Evolutionary conservation across 1,284 basidiomycete genomes (phyloP).

Genomic region (Heterobasidion parviporum): DNA sequence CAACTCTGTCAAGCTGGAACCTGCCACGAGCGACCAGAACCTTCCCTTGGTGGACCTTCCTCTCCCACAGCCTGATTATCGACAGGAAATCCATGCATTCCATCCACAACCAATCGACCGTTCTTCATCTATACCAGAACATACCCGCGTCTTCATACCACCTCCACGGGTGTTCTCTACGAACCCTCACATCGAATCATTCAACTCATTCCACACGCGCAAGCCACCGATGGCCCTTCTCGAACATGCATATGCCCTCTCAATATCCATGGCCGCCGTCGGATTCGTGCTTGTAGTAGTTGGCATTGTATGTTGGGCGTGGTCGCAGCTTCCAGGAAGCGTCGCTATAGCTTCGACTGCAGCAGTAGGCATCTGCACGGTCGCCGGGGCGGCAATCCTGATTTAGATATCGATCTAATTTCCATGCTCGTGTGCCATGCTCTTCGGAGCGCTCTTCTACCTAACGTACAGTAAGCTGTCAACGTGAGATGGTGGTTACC

Average conservation of each 20-base stretch:
- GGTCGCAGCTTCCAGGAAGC: conserved; percentile 34
- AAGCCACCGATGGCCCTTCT: conserved; percentile 36
- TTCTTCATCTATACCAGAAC: neutral
- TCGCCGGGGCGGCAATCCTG: neutral
- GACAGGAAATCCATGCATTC: neutral
- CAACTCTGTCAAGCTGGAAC: neutral
- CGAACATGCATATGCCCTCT: conserved; percentile 38
- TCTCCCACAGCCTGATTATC: no score
- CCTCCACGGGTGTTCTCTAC: conserved; percentile 18
- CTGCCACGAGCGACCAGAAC: neutral
- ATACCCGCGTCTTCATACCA: neutral
- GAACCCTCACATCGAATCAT: conserved; percentile 31
- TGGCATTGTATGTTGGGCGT: conserved; percentile 43
- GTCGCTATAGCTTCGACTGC: conserved; percentile 34
- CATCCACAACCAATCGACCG: neutral
- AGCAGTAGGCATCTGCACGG: conserved; percentile 27
- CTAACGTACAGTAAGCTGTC: no score
- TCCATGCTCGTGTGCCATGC: no score
- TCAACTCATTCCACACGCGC: conserved; percentile 29
- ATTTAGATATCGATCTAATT: neutral
- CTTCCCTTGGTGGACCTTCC: no score
- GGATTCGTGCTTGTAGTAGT: conserved; percentile 43
- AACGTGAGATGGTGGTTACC: no score
- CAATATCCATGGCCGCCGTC: conserved; percentile 36
- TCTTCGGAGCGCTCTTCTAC: no score